A percentile compares a stretch with the other conserved stretches of the same genome.
phyloP scores from a whole-genome alignment of 1,139 yeast genomes.

The Yarrowia galli region DNA sequence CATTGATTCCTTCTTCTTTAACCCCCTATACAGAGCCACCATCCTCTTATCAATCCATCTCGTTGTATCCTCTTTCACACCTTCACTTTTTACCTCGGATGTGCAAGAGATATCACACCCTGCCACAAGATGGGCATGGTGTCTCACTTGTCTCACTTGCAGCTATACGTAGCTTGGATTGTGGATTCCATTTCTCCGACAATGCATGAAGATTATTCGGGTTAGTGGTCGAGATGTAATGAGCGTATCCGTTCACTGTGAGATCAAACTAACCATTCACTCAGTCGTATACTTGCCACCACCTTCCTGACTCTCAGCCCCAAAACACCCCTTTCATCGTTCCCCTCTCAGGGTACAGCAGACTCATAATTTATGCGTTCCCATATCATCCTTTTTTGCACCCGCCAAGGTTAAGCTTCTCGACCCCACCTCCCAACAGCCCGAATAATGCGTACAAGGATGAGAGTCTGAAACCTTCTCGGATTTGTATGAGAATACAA shows the following conservation, averaged over 20 bases:
- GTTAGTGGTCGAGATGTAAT: neutral
- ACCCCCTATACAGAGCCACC: no score
- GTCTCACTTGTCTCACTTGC: no score
- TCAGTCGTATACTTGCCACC: no score
- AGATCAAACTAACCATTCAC: no score
- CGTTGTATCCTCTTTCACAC: no score
- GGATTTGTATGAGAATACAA: neutral
- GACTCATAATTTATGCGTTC: no score
- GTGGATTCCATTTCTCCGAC: neutral
- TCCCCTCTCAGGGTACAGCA: neutral
- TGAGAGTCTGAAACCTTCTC: neutral
- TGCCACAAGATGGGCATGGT: slow-evolving; percentile 7
- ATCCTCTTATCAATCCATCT: no score
- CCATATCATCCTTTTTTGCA: no score
- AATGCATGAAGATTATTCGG: neutral
- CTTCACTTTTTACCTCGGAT: slow-evolving; percentile 5
- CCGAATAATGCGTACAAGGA: slow-evolving; percentile 2
- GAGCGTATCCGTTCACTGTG: no score
- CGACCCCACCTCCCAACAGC: slow-evolving; percentile 34
- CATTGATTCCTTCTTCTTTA: no score
- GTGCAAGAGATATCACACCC: neutral
- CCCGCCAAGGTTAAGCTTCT: neutral
- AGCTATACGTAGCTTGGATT: neutral
- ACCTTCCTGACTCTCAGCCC: no score
- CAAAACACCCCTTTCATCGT: no score